These are phyloP conservation scores for Globisporangium nunn DNA, from an alignment of 352 stramenopile genomes.

Conservation along the genomic window DNA sequence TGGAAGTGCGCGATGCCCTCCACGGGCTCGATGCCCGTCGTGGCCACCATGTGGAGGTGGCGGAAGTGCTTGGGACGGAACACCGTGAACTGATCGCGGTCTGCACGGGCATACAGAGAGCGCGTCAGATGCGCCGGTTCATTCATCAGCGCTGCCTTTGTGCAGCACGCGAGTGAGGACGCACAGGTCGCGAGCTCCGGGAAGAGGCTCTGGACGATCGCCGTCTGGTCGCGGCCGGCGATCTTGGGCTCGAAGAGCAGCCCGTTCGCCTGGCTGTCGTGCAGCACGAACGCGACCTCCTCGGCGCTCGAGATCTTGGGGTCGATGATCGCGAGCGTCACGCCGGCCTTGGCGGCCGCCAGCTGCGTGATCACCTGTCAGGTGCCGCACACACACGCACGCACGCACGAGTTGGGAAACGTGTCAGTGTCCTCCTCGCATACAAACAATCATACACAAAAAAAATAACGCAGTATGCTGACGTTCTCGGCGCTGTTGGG, in stretches of 20 bases:
- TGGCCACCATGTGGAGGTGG: constrained; percentile 80
- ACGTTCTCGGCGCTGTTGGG: constrained; percentile 81
- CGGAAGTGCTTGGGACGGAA: constrained; percentile 80
- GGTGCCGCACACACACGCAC: background rate
- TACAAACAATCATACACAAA: background rate
- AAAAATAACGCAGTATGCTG: constrained; percentile 1
- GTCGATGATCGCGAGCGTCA: constrained; percentile 81
- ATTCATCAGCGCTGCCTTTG: too few relatives aligned
- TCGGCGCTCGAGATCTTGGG: constrained; percentile 59
- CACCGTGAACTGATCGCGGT: constrained; percentile 39
- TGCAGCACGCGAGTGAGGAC: background rate
- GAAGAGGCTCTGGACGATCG: constrained; percentile 65
- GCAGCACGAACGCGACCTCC: constrained; percentile 76
- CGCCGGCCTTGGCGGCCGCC: constrained; percentile 71
- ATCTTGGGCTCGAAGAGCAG: constrained; percentile 85
- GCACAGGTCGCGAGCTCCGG: constrained; percentile 71
- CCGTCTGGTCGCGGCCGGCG: constrained; percentile 59
- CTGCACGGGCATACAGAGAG: constrained; percentile 16
- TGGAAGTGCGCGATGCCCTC: constrained; percentile 74
- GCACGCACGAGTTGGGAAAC: too few relatives aligned
- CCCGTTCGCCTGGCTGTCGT: constrained; percentile 71
- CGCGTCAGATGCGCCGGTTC: background rate
- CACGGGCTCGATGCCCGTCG: constrained; percentile 61
- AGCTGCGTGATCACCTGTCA: constrained; percentile 65
- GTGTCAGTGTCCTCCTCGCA: background rate